Percentiles rank a stretch among this genome's conserved stretches.
phyloP scores from a whole-genome alignment of 441 rosid species.

The Erodium trifolium region DNA sequence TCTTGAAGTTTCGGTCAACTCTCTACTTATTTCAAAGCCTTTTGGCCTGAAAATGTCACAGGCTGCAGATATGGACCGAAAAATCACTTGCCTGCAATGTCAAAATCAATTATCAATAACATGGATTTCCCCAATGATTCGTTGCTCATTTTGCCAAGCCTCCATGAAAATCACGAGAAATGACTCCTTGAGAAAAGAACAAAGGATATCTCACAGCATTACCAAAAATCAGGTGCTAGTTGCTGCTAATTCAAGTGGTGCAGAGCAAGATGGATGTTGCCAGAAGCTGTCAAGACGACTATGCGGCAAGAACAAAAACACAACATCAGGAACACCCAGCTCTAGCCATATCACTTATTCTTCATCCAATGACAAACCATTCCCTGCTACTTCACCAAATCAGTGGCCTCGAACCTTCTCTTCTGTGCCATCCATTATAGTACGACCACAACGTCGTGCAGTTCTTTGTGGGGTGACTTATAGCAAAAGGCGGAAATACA shows the following conservation, averaged over 20 bases:
- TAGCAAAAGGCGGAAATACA: constrained; percentile 16
- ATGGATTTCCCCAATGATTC: constrained; percentile 11
- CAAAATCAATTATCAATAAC: constrained; percentile 11
- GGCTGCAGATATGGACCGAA: background rate
- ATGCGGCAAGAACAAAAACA: background rate
- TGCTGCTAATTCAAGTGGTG: background rate
- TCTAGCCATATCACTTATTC: background rate
- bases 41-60: background rate
- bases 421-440: background rate
- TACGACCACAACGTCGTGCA: constrained; percentile 25
- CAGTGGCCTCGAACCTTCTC: background rate
- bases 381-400: background rate
- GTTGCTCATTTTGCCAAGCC: constrained; percentile 14
- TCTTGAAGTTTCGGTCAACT: background rate
- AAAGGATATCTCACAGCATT: background rate
- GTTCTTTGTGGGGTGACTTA: constrained; percentile 29
- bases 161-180: constrained; percentile 2
- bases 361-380: background rate
- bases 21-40: background rate
- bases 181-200: background rate
- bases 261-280: background rate
- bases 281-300: background rate
- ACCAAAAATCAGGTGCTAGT: background rate
- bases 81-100: constrained; percentile 14
- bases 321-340: background rate